These are phyloP conservation scores for Crithidia thermophila DNA, from an alignment of 208 protist species.

Conservation along the genomic window DNA sequence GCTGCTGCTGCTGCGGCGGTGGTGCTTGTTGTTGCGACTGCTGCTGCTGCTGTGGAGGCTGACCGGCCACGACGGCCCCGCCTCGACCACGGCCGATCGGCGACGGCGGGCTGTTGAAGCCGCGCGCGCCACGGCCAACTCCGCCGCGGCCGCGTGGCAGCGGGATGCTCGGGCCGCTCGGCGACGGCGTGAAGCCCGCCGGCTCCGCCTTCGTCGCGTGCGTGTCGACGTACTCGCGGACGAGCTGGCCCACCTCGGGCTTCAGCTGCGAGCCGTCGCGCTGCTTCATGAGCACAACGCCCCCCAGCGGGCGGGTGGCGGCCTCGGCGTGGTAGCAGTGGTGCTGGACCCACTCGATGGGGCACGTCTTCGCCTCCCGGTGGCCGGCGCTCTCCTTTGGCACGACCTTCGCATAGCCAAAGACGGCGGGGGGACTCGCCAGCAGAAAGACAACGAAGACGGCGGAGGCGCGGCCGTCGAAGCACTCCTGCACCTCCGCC, in stretches of 20 bases:
- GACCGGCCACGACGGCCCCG: background rate
- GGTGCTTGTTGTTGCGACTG: background rate
- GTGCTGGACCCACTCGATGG: constrained; percentile 69
- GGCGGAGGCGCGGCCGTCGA: constrained; percentile 31
- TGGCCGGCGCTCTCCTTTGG: constrained; percentile 3
- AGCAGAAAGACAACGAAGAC: constrained; percentile 54
- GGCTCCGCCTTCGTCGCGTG: constrained; percentile 13
- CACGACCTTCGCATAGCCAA: constrained; percentile 61
- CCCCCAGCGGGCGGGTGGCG: constrained; percentile 30
- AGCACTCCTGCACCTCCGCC: constrained; percentile 43
- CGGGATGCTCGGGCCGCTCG: constrained; percentile 23
- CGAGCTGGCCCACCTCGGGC: constrained; percentile 52
- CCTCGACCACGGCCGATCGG: constrained; percentile 26
- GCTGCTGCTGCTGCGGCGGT: background rate
- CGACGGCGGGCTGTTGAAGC: constrained; percentile 5
- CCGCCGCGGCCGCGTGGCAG: constrained; percentile 31
- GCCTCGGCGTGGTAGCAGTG: constrained; percentile 47
- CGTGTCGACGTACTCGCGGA: constrained; percentile 52
- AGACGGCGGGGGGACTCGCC: constrained; percentile 41
- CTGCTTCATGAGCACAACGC: constrained; percentile 50
- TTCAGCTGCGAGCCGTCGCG: constrained; percentile 62
- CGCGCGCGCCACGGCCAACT: constrained; percentile 16
- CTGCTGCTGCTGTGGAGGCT: background rate
- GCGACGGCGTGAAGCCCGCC: constrained; percentile 1
- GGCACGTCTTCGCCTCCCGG: constrained; percentile 31